Evolutionary conservation across 352 stramenopile species (phyloP), one percentile per base, ranked within the genome.

Genomic region (Pythium periplocum): DNA sequence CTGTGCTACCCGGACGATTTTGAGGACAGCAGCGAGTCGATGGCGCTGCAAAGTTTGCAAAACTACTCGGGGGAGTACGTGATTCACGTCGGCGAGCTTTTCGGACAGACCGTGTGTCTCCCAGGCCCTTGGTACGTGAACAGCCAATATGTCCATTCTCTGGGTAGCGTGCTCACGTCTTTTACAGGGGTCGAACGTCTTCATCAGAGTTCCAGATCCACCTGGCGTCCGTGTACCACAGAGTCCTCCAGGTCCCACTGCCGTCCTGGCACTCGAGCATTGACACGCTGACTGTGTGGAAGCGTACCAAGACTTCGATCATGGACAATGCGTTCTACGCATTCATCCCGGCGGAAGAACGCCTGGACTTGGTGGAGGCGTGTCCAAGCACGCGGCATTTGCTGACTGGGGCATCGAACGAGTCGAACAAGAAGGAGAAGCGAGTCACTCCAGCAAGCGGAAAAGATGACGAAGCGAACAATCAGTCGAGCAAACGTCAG

Each of bases 1-100:
- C 61, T 98, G 40, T 98, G 93, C 62, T 98, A 98, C 68, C 90
- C 91, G 2, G 93, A 98, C 59, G 91, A 98, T 63, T 92, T 90
- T 48, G 83, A 94, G 51, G 76, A 90, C 53, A 90, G 80, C 51
- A 72, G 78, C 6, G 76, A 91, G 52, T 96, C 90, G 4, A 94
- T 98, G 86, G 90, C 84, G 38, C 69, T 93, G 61, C 65, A 88
- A 40, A 92, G 89, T 58, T 74, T 98, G 38, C 75, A 92, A 51
- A 85, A 97, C 59, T 98, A 94, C 64, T 71, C 72, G n/a, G 91
- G 91, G 5, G 76, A 93, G 53, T 93, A 82, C 42, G 78, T 98
- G 34, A 97, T 98, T 64, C 90, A 98, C 66, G 85, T 98, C 10
- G 93, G 93, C 36, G 93, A 98, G 75, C 66, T 97, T n/a, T 96